Conservation (phyloP, 768 basidiomycete species). For the Mycena venus region DNA sequence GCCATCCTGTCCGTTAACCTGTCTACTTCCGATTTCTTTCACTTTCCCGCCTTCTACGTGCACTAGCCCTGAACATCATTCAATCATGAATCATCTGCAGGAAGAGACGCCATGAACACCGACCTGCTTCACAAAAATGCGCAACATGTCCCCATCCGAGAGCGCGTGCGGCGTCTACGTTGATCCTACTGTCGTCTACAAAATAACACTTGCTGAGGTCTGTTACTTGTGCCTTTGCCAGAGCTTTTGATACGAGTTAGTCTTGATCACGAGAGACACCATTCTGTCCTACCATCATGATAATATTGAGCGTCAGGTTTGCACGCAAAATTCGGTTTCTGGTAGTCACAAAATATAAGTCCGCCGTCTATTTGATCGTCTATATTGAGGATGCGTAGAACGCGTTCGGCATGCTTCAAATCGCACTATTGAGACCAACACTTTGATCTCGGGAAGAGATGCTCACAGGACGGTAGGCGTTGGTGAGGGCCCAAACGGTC, state of each 20-base stretch:
- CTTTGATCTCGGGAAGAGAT: not conserved
- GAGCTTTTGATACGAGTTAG: conserved; percentile 60
- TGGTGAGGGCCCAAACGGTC: conserved; percentile 89
- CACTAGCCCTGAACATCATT: conserved; percentile 52
- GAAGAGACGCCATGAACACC: not conserved
- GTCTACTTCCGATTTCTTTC: conserved; percentile 59
- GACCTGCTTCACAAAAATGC: conserved; percentile 78
- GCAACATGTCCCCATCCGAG: conserved; percentile 82
- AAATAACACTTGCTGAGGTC: conserved; percentile 84
- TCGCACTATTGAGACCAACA: not conserved
- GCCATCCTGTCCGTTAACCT: conserved; percentile 54
- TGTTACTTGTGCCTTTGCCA: conserved; percentile 68
- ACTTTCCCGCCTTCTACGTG: conserved; percentile 72
- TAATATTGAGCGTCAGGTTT: conserved; percentile 87
- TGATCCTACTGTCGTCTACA: conserved; percentile 81
- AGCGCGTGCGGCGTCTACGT: conserved; percentile 74
- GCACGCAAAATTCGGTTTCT: conserved; percentile 74
- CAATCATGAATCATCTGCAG: not conserved
- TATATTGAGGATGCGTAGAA: conserved; percentile 79
- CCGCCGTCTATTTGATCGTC: conserved; percentile 81
- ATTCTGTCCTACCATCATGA: conserved; percentile 56
- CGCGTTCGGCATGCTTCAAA: conserved; percentile 82
- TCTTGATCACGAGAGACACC: not conserved
- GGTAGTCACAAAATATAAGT: conserved; percentile 87
- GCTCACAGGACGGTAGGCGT: conserved; percentile 82